Conservation (phyloP, 1,139 yeast species). For the Debaryomyces subglobosus region DNA sequence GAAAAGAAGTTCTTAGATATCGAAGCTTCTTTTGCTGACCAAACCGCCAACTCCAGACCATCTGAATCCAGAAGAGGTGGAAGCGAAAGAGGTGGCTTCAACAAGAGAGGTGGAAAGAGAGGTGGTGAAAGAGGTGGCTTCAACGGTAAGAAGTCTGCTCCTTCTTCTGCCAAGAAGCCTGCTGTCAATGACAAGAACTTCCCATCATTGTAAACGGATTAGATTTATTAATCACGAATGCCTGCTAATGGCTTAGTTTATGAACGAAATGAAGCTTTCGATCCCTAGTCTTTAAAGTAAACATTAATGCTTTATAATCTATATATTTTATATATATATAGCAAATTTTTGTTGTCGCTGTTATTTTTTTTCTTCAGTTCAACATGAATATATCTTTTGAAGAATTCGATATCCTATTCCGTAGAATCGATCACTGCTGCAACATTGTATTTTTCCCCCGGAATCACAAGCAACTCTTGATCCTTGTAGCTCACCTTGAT, state of each 20-base stretch:
- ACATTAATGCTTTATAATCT: conserved; percentile 7
- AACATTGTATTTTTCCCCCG: conserved; percentile 5
- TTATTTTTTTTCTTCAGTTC: conserved; percentile 3
- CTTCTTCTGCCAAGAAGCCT: conserved; percentile 36
- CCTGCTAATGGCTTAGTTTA: conserved; percentile 4
- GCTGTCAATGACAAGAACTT: conserved; percentile 60
- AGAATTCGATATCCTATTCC: not conserved
- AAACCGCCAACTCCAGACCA: conserved; percentile 26
- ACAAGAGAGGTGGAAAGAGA: conserved; percentile 18
- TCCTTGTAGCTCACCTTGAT: conserved; percentile 4
- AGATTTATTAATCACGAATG: not conserved
- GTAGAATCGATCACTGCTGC: conserved; percentile 4
- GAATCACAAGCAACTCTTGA: conserved; percentile 6
- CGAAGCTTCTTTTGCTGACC: conserved; percentile 66
- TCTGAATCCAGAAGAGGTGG: conserved; percentile 34
- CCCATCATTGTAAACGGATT: conserved; percentile 52
- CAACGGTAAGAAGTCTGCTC: conserved; percentile 26
- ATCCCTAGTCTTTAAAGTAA: conserved; percentile 2
- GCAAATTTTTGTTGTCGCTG: conserved; percentile 3
- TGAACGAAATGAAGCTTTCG: conserved; percentile 2
- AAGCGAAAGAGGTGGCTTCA: conserved; percentile 37
- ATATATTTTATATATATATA: conserved; percentile 5
- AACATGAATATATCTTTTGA: conserved; percentile 3
- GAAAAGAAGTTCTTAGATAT: conserved; percentile 71
- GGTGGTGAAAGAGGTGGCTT: conserved; percentile 25